Base-by-base conservation (phyloP, 139 green algal genomes). In the Desmodesmus armatus region DNA sequence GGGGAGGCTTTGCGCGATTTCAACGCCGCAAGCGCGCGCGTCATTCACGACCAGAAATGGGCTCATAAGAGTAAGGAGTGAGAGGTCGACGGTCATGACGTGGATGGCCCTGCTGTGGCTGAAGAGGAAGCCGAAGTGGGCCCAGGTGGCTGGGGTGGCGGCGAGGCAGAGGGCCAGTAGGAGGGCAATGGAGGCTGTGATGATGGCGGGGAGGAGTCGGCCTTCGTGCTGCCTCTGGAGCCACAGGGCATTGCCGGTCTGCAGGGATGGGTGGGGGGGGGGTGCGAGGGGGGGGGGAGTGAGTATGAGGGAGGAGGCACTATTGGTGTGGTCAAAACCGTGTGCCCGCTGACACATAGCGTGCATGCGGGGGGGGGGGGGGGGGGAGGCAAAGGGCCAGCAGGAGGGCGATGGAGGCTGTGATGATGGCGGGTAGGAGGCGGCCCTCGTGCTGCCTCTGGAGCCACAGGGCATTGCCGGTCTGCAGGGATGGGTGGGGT, bases 81-180 rank as follows among this genome's bases (percentile, higher is more conserved):
- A 17, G 23, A 82, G 70, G 39, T 82, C 74, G 21, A 82, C 40
- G 49, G 70, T 62, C 74, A 82, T 82, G 19, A 82, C 74, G 17
- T 70, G 33, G 15, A 82, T 29, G 25, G 74, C 33, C 5, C 47
- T 47, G 74, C 74, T 82, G 74, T 82, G 74, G 33, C 13, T 63
- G 15, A 41, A 37, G 3, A 82, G 74, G 27, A 53, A 82, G 49
- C 74, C 74, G 70, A 82, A 82, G 23, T 82, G 74, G 3, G 74
- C 74, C 74, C 74, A 82, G 0, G 74, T 82, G 33, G 74, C 74
- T 39, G 74, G 37, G 35, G 44, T 82, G 31, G 37, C 43, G 60
- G 27, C 35, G 29, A 37, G 5, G 3, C 27, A 21, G 33, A 82
- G 11, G 74, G 5, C 40, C 21, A 49, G 37, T 23, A 82, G 27